Percentiles rank a stretch among this genome's conserved stretches.
phyloP scores from a whole-genome alignment of 208 protist genomes.

The Trypanosoma congolense region DNA sequence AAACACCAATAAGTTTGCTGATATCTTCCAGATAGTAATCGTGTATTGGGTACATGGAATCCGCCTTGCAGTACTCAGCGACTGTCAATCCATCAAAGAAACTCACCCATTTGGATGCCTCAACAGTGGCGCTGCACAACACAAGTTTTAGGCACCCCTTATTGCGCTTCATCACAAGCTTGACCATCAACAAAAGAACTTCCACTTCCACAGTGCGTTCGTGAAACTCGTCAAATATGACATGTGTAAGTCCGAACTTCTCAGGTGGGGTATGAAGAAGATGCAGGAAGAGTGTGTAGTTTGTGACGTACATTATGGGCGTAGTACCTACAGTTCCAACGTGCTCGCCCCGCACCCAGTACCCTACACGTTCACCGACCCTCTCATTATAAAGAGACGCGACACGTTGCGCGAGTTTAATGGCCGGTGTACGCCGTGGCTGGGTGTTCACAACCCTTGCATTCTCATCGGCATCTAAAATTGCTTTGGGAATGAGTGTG shows the following conservation, averaged over 20 bases:
- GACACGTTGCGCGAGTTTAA: constrained; percentile 76
- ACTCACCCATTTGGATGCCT: constrained; percentile 65
- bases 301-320: constrained; percentile 82
- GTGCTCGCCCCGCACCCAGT: constrained; percentile 77
- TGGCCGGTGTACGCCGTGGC: constrained; percentile 72
- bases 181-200: constrained; percentile 86
- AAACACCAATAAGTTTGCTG: constrained; percentile 45
- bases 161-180: constrained; percentile 61
- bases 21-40: constrained; percentile 81
- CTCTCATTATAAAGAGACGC: constrained; percentile 37
- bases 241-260: constrained; percentile 69
- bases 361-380: constrained; percentile 57
- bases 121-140: constrained; percentile 87
- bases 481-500: constrained; percentile 73
- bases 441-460: constrained; percentile 61
- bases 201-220: constrained; percentile 93
- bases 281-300: constrained; percentile 81
- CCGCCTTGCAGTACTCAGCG: constrained; percentile 52
- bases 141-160: constrained; percentile 74
- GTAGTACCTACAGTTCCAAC: constrained; percentile 64
- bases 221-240: constrained; percentile 93
- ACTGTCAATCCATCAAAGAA: constrained; percentile 78
- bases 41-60: constrained; percentile 63
- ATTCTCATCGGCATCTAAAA: constrained; percentile 38
- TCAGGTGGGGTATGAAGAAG: constrained; percentile 57